phyloP scores from a whole-genome alignment of 139 green algal species.

The Auxenochlorella pyrenoidosa region DNA sequence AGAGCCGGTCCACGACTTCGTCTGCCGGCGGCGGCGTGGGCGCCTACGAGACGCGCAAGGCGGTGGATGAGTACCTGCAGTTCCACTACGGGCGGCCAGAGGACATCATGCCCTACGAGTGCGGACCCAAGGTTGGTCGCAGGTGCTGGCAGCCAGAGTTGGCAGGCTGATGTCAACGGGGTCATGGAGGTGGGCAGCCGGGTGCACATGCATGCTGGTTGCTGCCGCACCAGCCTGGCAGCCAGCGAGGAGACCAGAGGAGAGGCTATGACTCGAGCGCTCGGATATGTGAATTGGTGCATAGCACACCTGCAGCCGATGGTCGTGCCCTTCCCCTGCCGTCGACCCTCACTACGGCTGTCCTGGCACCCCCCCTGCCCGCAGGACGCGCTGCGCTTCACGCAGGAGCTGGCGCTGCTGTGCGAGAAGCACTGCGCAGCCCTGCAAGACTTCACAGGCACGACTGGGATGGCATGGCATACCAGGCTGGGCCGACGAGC shows the following conservation, averaged over 20 bases:
- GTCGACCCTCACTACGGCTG: not conserved
- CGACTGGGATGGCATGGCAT: not conserved
- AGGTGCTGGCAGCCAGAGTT: not conserved
- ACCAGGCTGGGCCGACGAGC: too few species aligned
- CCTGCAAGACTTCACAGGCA: constrained; percentile 58
- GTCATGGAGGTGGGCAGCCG: too few species aligned
- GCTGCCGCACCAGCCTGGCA: too few species aligned
- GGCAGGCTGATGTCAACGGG: too few species aligned
- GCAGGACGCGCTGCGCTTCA: constrained; percentile 49
- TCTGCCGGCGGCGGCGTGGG: constrained; percentile 24
- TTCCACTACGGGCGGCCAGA: constrained; percentile 54
- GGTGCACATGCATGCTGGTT: too few species aligned
- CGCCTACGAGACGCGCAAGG: constrained; percentile 52
- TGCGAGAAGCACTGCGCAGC: constrained; percentile 56
- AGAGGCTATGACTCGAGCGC: too few species aligned
- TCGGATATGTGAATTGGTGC: too few species aligned
- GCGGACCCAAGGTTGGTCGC: constrained; percentile 34
- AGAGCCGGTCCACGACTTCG: constrained; percentile 16
- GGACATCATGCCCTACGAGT: constrained; percentile 47
- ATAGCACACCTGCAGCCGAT: too few species aligned
- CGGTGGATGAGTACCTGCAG: constrained; percentile 62
- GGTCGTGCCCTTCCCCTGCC: too few species aligned
- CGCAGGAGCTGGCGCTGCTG: constrained; percentile 37
- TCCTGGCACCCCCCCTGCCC: too few species aligned
- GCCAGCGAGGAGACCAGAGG: too few species aligned